phyloP scores from a whole-genome alignment of 139 green algal species.

The Chlorella sp. region DNA sequence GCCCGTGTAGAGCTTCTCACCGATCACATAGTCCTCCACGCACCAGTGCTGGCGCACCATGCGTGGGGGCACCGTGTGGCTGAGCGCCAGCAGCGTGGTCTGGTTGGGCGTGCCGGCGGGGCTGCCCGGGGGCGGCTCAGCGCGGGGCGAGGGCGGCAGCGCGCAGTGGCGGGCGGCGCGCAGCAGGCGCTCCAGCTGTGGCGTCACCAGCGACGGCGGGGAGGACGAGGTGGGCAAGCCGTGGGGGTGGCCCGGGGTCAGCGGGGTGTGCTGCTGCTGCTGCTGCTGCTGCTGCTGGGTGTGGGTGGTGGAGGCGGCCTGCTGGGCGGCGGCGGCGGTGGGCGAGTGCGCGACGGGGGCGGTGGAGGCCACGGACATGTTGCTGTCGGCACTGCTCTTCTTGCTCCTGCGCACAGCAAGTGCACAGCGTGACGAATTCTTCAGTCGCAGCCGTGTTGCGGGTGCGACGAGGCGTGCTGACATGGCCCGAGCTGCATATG shows the following conservation, averaged over 20 bases:
- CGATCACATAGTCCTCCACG: conserved; percentile 40
- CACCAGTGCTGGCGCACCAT: conserved; percentile 46
- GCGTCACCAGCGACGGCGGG: conserved; percentile 2
- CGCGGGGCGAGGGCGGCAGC: conserved; percentile 15
- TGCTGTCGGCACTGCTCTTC: not conserved
- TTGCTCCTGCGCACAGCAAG: not conserved
- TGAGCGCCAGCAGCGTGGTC: conserved; percentile 33
- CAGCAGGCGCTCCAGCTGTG: conserved; percentile 28
- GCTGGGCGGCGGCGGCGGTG: too few species aligned
- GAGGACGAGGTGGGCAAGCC: too few species aligned
- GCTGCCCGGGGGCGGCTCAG: not conserved
- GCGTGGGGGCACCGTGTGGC: conserved; percentile 34
- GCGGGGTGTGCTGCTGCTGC: too few species aligned
- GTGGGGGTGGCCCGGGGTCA: too few species aligned
- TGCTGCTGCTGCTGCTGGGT: too few species aligned
- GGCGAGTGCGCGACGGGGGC: not conserved
- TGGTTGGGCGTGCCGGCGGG: conserved; percentile 1
- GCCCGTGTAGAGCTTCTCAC: conserved; percentile 53
- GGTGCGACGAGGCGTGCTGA: too few species aligned
- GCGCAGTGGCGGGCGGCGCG: conserved; percentile 21
- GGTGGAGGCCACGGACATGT: not conserved
- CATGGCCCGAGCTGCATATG: too few species aligned
- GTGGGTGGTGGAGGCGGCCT: too few species aligned
- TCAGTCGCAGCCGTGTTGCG: too few species aligned
- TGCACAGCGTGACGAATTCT: too few species aligned